Evolutionary conservation across 345 rosid genomes (phyloP), one percentile per base, ranked within the genome.

Genomic region (Rhodamnia argentea): DNA sequence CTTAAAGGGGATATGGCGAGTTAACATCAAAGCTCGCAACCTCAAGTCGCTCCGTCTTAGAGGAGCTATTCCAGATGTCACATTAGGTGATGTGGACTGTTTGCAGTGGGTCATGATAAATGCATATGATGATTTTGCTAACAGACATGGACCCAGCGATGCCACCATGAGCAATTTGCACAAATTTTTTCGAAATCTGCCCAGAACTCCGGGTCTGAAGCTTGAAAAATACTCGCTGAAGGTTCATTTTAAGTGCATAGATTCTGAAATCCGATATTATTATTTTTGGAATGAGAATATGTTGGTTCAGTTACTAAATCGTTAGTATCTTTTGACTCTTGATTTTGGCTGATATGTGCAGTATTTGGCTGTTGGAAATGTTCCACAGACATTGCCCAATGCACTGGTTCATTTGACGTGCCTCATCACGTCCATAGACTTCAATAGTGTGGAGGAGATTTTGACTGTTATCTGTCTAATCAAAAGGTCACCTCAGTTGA

Each of bases 21-120:
- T 94, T 27, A 88, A 88, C 70, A 90, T 94, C 55, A 90, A 91
- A 88, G 94, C 93, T 1, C 92, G 93, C 47, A 94, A 90, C 86
- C 95, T 92, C 58, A 92, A 90, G 52, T 94, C 90, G 89, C 92
- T 94, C 64, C 92, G 92, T 37, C 52, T 91, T 62, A 93, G 93
- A 42, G 95, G 96, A 76, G 87, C 85, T 87, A 92, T 93, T 82
- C 91, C 89, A 85, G 94, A 93, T 83, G 89, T 52, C 1, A 15
- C 13, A 3, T 12, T 52, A 4, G 53, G 15, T 52, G 53, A 52
- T 52, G 13, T 52, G 53, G 15, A 52, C 3, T 12, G 14, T 52
- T 52, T 52, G 53, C 4, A 52, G 53, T 52, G 0, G 53, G 15
- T 52, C 13, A 51, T 51, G 4, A 13, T 51, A 51, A 13, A 51